Percentiles rank a stretch among this genome's conserved stretches.
These are phyloP conservation scores for Decorospora gaudefroyi DNA, from an alignment of 2,329 filamentous ascomycete species.

Conservation along the genomic window DNA sequence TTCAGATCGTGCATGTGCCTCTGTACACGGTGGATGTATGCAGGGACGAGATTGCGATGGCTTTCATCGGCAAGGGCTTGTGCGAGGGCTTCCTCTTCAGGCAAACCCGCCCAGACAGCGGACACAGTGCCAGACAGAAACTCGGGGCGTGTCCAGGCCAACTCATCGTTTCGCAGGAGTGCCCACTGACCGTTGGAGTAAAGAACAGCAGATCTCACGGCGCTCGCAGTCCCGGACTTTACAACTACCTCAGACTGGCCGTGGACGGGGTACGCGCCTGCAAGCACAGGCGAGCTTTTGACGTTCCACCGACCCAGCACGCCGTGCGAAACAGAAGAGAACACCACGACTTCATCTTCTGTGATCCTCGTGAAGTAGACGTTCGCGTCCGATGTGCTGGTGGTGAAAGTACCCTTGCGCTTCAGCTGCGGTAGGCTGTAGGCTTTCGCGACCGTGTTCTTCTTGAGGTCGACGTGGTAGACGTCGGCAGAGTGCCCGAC, in stretches of 20 bases:
- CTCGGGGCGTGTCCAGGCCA: conserved; percentile 81
- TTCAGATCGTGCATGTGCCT: conserved; percentile 80
- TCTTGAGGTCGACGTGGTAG: conserved; percentile 78
- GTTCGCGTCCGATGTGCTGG: conserved; percentile 75
- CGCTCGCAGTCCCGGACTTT: conserved; percentile 68
- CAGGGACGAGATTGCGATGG: conserved; percentile 75
- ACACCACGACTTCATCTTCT: conserved; percentile 70
- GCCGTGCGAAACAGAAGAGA: conserved; percentile 77
- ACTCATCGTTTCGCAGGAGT: conserved; percentile 78
- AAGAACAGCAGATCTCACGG: conserved; percentile 75
- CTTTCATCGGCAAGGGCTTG: conserved; percentile 84
- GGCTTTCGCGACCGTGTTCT: conserved; percentile 69
- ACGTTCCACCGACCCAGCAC: conserved; percentile 75
- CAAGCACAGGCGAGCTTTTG: conserved; percentile 47
- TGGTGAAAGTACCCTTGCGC: conserved; percentile 75
- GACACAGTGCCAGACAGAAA: conserved; percentile 78
- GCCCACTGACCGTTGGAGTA: conserved; percentile 73
- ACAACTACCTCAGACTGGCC: conserved; percentile 82
- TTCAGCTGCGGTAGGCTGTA: conserved; percentile 76
- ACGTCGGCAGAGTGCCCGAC: conserved; percentile 80
- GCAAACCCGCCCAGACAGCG: conserved; percentile 78
- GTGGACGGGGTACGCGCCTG: conserved; percentile 58
- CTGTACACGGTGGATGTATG: conserved; percentile 85
- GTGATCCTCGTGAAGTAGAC: conserved; percentile 89
- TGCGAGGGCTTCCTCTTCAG: conserved; percentile 72